Evolutionary conservation across 2,329 filamentous ascomycete genomes (phyloP).

Genomic region (Atkinsonella texensis): DNA sequence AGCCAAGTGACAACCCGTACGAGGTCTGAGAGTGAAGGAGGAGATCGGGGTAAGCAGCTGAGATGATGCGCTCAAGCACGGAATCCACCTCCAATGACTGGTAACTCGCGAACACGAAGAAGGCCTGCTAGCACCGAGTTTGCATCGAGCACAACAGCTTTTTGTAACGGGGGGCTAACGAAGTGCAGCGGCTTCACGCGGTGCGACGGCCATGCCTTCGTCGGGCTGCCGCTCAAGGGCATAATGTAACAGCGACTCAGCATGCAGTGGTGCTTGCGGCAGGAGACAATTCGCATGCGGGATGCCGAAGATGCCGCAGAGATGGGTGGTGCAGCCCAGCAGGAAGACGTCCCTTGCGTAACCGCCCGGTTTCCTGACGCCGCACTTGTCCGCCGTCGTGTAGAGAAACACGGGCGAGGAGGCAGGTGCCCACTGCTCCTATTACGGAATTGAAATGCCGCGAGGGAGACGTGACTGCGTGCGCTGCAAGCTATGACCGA

Average conservation of each 20-base stretch:
- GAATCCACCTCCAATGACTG: slow-evolving; percentile 52
- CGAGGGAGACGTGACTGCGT: slow-evolving; percentile 46
- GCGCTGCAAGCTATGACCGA: slow-evolving; percentile 49
- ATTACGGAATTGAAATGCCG: slow-evolving; percentile 56
- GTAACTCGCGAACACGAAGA: slow-evolving; percentile 59
- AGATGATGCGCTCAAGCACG: slow-evolving; percentile 43
- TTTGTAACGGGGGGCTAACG: slow-evolving; percentile 51
- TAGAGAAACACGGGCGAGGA: slow-evolving; percentile 48
- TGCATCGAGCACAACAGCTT: slow-evolving; percentile 50
- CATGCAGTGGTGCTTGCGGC: slow-evolving; percentile 54
- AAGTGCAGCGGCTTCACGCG: slow-evolving; percentile 26
- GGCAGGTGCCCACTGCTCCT: slow-evolving; percentile 49
- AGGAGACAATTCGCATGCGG: slow-evolving; percentile 54
- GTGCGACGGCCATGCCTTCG: slow-evolving; percentile 21
- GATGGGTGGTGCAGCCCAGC: slow-evolving; percentile 47
- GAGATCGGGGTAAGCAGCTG: slow-evolving; percentile 41
- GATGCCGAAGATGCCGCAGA: slow-evolving; percentile 54
- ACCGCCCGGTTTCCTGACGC: slow-evolving; percentile 47
- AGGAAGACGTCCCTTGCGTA: slow-evolving; percentile 54
- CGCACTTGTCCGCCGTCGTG: slow-evolving; percentile 46
- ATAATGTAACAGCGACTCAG: slow-evolving; percentile 47
- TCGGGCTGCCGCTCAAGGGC: slow-evolving; percentile 28
- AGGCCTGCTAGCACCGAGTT: slow-evolving; percentile 53
- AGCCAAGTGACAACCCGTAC: slow-evolving; percentile 33
- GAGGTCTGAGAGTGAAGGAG: slow-evolving; percentile 33